Conservation (phyloP, 257 asterid genomes). For the Handroanthus guayacan region DNA sequence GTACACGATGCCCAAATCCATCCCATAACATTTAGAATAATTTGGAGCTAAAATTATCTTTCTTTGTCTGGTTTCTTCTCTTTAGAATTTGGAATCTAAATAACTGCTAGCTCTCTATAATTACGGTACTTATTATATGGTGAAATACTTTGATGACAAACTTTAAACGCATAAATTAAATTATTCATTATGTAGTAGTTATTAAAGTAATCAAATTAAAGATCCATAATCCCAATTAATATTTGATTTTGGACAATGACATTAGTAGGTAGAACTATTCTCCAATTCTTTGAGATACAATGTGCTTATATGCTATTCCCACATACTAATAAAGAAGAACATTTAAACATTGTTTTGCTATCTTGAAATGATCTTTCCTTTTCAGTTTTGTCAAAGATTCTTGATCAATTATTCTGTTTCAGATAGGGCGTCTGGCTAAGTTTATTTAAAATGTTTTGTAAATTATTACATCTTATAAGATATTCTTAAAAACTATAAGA, state of each 20-base stretch:
- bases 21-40: neutral
- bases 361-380: neutral
- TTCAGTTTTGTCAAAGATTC: constrained; percentile 16
- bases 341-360: neutral
- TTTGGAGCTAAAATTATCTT: neutral
- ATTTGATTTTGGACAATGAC: neutral
- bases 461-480: no score
- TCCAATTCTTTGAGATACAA: neutral
- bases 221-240: neutral
- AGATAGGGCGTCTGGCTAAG: no score
- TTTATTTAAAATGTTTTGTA: no score
- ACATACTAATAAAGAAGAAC: neutral
- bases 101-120: no score
- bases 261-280: neutral
- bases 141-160: neutral
- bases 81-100: no score
- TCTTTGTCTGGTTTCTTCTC: no score
- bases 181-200: neutral
- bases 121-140: neutral
- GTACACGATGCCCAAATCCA: neutral
- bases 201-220: neutral
- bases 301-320: neutral
- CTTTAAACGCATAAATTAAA: neutral
- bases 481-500: no score
- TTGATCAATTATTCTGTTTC: neutral